Conservation (phyloP, 1,284 basidiomycete species). For the Ceratobasidium sp. region DNA sequence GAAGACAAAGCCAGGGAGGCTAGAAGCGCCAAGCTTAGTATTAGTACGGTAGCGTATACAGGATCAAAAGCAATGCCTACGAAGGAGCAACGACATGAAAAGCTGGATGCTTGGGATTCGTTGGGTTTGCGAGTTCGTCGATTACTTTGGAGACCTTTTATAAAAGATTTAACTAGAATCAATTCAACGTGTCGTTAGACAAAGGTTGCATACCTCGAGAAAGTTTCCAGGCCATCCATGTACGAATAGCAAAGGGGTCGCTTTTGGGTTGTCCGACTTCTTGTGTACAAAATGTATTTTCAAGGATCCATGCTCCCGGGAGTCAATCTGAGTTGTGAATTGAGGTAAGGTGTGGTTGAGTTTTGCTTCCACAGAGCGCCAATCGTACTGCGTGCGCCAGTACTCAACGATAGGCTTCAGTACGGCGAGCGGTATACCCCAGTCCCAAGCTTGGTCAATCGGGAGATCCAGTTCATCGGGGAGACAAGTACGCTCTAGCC, state of each 20-base stretch:
- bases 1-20: conserved; percentile 46
- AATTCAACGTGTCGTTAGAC: no score
- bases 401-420: conserved; percentile 42
- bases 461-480: conserved; percentile 43
- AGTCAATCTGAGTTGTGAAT: conserved; percentile 40
- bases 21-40: neutral
- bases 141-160: conserved; percentile 46
- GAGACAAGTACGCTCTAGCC: conserved; percentile 40
- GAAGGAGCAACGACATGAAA: conserved; percentile 47
- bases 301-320: conserved; percentile 22
- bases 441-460: conserved; percentile 40
- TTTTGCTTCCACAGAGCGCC: conserved; percentile 42
- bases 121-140: conserved; percentile 44
- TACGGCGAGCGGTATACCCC: conserved; percentile 42
- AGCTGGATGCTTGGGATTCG: conserved; percentile 45
- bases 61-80: conserved; percentile 25
- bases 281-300: conserved; percentile 43
- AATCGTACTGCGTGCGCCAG: conserved; percentile 43
- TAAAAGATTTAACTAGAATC: neutral
- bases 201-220: conserved; percentile 33
- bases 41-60: neutral
- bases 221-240: conserved; percentile 45
- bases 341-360: conserved; percentile 43
- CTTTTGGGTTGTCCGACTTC: conserved; percentile 31
- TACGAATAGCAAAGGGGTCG: conserved; percentile 42